Evolutionary conservation across 1,139 yeast genomes (phyloP), one percentile per base, ranked within the genome.

Genomic region (Taiozyma onychis): DNA sequence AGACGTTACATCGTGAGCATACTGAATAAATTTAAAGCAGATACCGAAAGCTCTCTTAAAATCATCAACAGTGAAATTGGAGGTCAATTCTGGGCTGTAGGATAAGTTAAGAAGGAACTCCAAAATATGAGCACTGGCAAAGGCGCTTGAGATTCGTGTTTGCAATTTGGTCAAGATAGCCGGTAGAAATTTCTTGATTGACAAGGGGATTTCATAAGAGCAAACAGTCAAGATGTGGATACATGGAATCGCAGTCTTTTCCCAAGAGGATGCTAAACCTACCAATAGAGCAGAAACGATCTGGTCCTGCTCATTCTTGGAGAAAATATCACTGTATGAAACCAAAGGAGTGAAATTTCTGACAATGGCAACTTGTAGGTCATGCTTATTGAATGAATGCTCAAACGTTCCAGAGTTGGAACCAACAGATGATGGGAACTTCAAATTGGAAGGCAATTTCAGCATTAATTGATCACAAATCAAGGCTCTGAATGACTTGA

Each of bases 41-140:
- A 88, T 86, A 0, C 88, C 96, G 70, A 88, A 87, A 1, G 89
- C 88, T 46, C 91, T 73, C 58, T 83, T 85, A 63, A 78, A 85
- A 60, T 89, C 96, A 49, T 86, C 95, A 41, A 77, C 76, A 3
- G 88, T 85, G 62, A 88, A 84, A 59, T 85, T 85, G 1, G 87
- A 77, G 0, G 88, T 83, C 49, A 88, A 68, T 2, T 80, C 68
- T 0, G 95, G 93, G 43, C 86, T 73, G 49, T 84, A 77, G 2
- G 87, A 78, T 43, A 89, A 68, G 1, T 89, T 77, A 55, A 82
- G 68, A 52, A 89, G 70, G 57, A 89, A 86, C 60, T 89, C 96
- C 54, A 89, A 70, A 27, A 88, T 84, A 56, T 86, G 93, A 6
- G 89, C 80, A 55, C 86, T 77, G 3, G 91, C 83, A 58, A 77